A percentile compares a stretch with the other conserved stretches of the same genome.
Conservation (phyloP, 306 rosid genomes). For the Cucumis sativus region Cucumber_9930_V3 NC_026657.2:10262001-10262500, state of each 20-base stretch:
- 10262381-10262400: background rate
- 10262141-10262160: background rate
- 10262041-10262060: constrained; percentile 81
- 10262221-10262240: constrained; percentile 68
- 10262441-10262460: background rate
- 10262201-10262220: constrained; percentile 32
- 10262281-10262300: constrained; percentile 92
- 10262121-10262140: background rate
- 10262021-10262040: constrained; percentile 89
- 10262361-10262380: background rate
- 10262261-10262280: constrained; percentile 92
- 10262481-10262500: background rate
- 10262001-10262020: constrained; percentile 90
- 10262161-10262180: constrained; percentile 4
- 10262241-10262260: constrained; percentile 78
- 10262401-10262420: background rate
- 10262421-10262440: background rate
- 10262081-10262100: constrained; percentile 73
- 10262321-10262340: background rate
- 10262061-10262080: constrained; percentile 87
- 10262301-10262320: constrained; percentile 49
- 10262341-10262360: background rate
- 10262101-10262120: constrained; percentile 34
- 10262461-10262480: background rate
- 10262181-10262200: constrained; percentile 48